Conservation (phyloP, 1,284 basidiomycete genomes). For the Anthracocystis walkeri region DNA sequence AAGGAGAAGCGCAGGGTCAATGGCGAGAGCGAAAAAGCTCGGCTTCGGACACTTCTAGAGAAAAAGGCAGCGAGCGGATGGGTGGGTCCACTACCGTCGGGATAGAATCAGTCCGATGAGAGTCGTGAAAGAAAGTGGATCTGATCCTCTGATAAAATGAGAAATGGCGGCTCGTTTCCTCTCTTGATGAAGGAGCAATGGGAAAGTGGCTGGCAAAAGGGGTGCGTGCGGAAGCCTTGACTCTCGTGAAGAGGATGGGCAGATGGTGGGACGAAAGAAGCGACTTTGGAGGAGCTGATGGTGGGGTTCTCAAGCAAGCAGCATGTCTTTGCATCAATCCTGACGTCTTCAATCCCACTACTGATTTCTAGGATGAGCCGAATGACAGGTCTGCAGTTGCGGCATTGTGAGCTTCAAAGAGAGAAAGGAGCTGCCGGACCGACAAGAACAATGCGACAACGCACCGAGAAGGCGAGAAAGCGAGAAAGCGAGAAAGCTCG, state of each 20-base stretch:
- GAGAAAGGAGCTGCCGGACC: neutral
- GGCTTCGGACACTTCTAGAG: slow-evolving; percentile 2
- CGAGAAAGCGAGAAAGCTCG: neutral
- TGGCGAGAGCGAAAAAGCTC: neutral
- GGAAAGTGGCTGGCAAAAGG: no score
- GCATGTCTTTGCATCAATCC: no score
- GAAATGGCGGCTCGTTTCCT: no score
- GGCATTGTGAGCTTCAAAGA: no score
- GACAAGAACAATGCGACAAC: neutral
- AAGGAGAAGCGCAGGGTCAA: neutral
- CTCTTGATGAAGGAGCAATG: no score
- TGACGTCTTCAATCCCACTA: no score
- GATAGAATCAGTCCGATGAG: no score
- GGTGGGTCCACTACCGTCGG: neutral
- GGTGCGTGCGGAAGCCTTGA: no score
- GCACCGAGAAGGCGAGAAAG: neutral
- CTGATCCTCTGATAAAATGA: neutral
- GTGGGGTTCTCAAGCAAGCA: no score
- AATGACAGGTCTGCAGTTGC: neutral
- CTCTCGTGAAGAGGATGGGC: no score
- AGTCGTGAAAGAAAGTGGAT: neutral
- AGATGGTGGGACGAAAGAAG: no score
- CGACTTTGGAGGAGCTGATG: no score
- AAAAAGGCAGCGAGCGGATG: neutral
- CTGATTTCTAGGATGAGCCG: neutral